Base-by-base conservation (phyloP, 1,284 basidiomycete genomes). In the Austroboletus rostrupii region DNA sequence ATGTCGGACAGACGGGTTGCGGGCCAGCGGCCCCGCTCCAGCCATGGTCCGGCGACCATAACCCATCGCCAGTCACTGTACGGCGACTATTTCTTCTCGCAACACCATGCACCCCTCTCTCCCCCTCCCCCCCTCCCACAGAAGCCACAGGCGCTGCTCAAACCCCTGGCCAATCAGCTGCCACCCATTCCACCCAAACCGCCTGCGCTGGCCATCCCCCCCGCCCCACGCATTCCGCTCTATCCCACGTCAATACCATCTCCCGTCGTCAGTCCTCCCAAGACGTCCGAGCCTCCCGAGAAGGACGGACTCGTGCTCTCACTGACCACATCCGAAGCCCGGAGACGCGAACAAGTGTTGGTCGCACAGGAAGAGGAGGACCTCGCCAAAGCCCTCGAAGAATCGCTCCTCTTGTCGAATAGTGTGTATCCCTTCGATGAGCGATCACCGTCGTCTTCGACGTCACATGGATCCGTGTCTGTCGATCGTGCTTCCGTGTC, bases 341-440 rank as follows among this genome's bases (percentile, higher is more conserved):
- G 63, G 26, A 69, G 69, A 37, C 70, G 71, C 40, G 66, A 72
- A 49, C 62, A 70, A 38, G 57, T 61, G 17, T 39, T 66, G 40
- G 43, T 60, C 29, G 55, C 62, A 10, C 60, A 77, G 56, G 85
- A 88, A 59, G 82, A 85, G 49, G 79, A 79, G 32, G 81, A 85
- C 41, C 70, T 89, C 19, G 78, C 78, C n/a, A 73, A 70, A 55
- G 86, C 85, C 0, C 57, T 88, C 51, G 73, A 79, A 55, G 82
- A 79, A 54, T 88, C 86, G 3, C 66, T 82, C 54, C 43, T 71
- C 28, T 57, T 66, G 43, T 52, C 62, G 37, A 40, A 43, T 35
- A 44, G 43, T 47, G 43, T 49, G 43, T 55, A 66, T 49, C 36
- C 54, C 37, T 20, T 57, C 26, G 55, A 58, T n/a, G 52, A 52